Evolutionary conservation across 106 monocot species (phyloP).

Genomic region (Platanthera zijinensis): DNA sequence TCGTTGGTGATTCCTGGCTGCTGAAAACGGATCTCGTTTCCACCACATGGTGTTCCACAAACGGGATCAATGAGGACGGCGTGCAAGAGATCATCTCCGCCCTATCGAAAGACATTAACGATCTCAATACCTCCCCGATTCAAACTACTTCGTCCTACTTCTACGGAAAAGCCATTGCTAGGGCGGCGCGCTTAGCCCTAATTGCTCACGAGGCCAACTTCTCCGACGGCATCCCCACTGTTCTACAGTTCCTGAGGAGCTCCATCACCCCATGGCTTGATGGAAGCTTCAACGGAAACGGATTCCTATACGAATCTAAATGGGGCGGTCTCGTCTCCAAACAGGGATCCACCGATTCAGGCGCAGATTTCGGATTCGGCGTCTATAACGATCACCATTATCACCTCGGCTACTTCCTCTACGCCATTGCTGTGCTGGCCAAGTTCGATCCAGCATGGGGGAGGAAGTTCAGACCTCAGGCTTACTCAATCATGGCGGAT

Average conservation of each 20-base stretch:
- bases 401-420: slow-evolving; percentile 85
- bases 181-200: slow-evolving; percentile 69
- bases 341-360: slow-evolving; percentile 58
- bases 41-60: slow-evolving; percentile 63
- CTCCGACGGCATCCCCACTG: slow-evolving; percentile 48
- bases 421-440: slow-evolving; percentile 69
- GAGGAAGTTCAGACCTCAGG: slow-evolving; percentile 59
- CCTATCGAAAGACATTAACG: slow-evolving; percentile 42
- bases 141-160: slow-evolving; percentile 77
- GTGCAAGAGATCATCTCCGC: slow-evolving; percentile 49
- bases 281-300: slow-evolving; percentile 73
- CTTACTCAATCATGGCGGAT: slow-evolving; percentile 69
- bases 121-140: slow-evolving; percentile 26
- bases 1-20: slow-evolving; percentile 72
- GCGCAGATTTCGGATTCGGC: slow-evolving; percentile 89
- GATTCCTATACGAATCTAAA: slow-evolving; percentile 67
- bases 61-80: slow-evolving; percentile 44
- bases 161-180: slow-evolving; percentile 80
- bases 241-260: slow-evolving; percentile 37
- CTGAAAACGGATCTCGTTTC: slow-evolving; percentile 59
- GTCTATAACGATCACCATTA: slow-evolving; percentile 90
- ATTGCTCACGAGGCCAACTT: slow-evolving; percentile 69
- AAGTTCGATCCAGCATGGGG: slow-evolving; percentile 81
- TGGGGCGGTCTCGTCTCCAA: slow-evolving; percentile 88
- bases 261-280: slow-evolving; percentile 78